phyloP scores from a whole-genome alignment of 768 basidiomycete species.

The Phlebiopsis gigantea region DNA sequence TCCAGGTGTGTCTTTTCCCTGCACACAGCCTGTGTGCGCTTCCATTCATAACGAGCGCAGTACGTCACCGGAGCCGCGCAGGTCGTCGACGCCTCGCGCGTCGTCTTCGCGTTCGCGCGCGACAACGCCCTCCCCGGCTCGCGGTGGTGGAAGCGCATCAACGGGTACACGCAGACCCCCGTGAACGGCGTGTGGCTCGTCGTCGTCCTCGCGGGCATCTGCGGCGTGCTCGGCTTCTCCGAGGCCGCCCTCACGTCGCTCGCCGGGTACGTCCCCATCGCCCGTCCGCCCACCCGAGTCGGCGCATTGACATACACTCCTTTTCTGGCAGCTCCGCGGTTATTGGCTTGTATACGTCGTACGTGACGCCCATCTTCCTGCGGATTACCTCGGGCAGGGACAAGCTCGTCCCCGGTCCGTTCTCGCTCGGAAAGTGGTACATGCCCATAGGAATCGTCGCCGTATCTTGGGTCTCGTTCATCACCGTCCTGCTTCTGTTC shows the following conservation, averaged over 20 bases:
- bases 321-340: slow-evolving; percentile 50
- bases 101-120: slow-evolving; percentile 69
- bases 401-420: slow-evolving; percentile 53
- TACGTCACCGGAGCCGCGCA: slow-evolving; percentile 73
- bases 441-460: slow-evolving; percentile 55
- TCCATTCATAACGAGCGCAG: slow-evolving; percentile 26
- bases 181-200: slow-evolving; percentile 77
- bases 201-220: slow-evolving; percentile 48
- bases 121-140: slow-evolving; percentile 74
- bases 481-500: slow-evolving; percentile 55
- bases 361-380: slow-evolving; percentile 63
- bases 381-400: slow-evolving; percentile 64
- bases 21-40: slow-evolving; percentile 14
- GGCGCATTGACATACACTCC: too few relatives aligned
- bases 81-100: slow-evolving; percentile 69
- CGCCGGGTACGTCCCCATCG: slow-evolving; percentile 46
- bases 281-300: not conserved
- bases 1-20: slow-evolving; percentile 33
- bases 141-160: slow-evolving; percentile 62
- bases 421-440: slow-evolving; percentile 56
- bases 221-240: slow-evolving; percentile 64
- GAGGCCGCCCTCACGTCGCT: slow-evolving; percentile 56
- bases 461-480: slow-evolving; percentile 62
- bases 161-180: slow-evolving; percentile 55
- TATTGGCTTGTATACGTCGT: slow-evolving; percentile 66